Evolutionary conservation across 495 filamentous ascomycete species (phyloP), one percentile per base, ranked within the genome.

Genomic region (Penicillium parvum): DNA sequence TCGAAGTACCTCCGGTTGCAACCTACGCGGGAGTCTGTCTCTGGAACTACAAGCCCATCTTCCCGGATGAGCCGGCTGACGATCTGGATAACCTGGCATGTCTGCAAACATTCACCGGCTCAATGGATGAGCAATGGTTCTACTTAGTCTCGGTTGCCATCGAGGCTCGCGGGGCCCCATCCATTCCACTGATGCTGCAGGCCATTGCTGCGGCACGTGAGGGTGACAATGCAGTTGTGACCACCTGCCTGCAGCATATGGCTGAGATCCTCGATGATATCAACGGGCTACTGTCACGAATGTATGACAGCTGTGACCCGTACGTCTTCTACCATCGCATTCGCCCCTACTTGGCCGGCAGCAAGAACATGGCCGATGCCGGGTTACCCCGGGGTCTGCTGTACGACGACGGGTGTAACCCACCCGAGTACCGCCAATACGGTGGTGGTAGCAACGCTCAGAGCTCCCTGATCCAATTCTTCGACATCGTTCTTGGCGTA

Each of bases 111-210:
- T 90, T 96, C 61, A 97, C 94, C n/a, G 92, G 94, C 23, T 88
- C 88, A 4, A 68, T 94, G 11, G 92, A 99, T 60, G 92, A 99
- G 60, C 92, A 94, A 50, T 97, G 92, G 92, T 99, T 99, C 60
- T 96, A 95, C 58, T 73, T 97, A 7, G 77, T 96, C 30, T 96
- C 90, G 0, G 85, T 96, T 10, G 92, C 91, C 48, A 96, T 98
- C 50, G 92, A 98, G 68, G 90, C 92, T 32, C 81, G 89, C 21
- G 91, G 88, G 18, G 92, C 79, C 0, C 88, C 90, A n/a, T 84
- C 88, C 30, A 80, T 97, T 25, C 83, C 89, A 0, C 65, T 94
- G 18, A 94, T 96, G 85, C 73, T 97, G 17, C 73, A 81, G 23
- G 94, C 92, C 6, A 92, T 99, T 36, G 64, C 74, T 26, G 91